phyloP scores from a whole-genome alignment of 306 rosid genomes.

The Leucaena leucocephala region DNA sequence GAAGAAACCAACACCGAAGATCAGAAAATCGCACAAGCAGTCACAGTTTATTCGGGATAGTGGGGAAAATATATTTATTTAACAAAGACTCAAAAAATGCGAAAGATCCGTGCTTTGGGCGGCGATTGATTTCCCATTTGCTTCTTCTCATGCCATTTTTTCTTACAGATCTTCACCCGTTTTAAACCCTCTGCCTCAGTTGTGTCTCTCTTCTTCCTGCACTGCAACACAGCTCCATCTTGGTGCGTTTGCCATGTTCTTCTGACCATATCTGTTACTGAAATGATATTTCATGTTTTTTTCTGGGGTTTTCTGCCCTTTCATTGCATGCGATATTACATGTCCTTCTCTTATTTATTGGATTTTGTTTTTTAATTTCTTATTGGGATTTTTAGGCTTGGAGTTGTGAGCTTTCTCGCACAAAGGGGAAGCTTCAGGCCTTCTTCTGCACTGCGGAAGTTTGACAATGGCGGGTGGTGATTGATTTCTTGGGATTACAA shows the following conservation, averaged over 20 bases:
- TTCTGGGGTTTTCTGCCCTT: neutral
- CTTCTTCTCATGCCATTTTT: constrained; percentile 4
- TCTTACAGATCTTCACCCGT: constrained; percentile 22
- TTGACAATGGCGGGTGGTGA: constrained; percentile 40
- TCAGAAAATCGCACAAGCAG: constrained; percentile 24
- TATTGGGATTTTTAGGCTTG: constrained; percentile 29
- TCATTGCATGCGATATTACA: constrained; percentile 38
- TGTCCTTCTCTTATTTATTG: neutral
- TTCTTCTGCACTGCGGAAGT: constrained; percentile 17
- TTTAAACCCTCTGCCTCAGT: constrained; percentile 13
- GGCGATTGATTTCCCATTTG: neutral
- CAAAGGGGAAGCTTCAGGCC: constrained; percentile 34
- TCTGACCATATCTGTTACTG: neutral
- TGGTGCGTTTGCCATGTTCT: neutral
- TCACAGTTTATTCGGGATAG: neutral
- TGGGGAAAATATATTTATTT: neutral
- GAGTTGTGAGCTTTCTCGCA: constrained; percentile 23
- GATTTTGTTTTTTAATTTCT: constrained; percentile 1
- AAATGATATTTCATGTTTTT: neutral
- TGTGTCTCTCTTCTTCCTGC: neutral
- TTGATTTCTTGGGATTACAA: constrained; percentile 41
- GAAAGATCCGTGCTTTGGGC: constrained; percentile 21
- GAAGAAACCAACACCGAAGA: constrained; percentile 18
- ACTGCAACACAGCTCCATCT: neutral
- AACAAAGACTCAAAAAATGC: neutral